Evolutionary conservation across 179 eudicot genomes (phyloP), one percentile per base, ranked within the genome.

Genomic region (Carnegiea gigantea): DNA sequence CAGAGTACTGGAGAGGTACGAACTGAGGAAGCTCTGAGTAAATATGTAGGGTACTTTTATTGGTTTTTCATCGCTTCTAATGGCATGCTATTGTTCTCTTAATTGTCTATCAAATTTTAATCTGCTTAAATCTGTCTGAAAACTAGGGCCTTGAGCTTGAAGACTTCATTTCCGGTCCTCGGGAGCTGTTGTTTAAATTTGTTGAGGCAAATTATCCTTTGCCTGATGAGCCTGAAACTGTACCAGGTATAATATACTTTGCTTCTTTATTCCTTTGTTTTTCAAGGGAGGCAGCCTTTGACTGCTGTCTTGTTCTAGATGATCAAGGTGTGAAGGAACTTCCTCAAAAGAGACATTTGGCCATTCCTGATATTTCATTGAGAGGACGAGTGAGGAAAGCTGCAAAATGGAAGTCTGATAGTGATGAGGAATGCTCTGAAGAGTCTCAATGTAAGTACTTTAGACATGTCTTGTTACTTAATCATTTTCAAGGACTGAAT

Each of bases 1-100:
- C 98, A 97, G 87, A 95, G 98, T 84, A 97, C 99, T 20, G 99
- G 98, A 80, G 99, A 95, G 85, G 99, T 98, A 76, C 88, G 98
- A 46, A 97, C 97, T 9, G 98, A 96, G 88, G 99, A 96, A 82
- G 99, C 97, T 64, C 93, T 97, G 77, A 84, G 97, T 54, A 97
- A 95, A 93, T 88, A 95, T 88, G 99, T 95, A 81, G 80, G 93
- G 70, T 13, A 18, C 79, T 57, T 79, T 76, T 28, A 68, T 82
- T 40, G 60, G 84, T 38, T 70, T 17, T 70, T 21, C 36, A 78
- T 65, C 36, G 36, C 36, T 33, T 33, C 36, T 33, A 2, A 33
- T 33, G 36, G 36, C 36, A 33, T 33, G 36, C 1, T 33, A 4
- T 30, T 73, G 60, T 33, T 1, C 36, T 49, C 33, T 70, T 72